Percentiles rank a stretch among this genome's conserved stretches.
Evolutionary conservation across 768 basidiomycete genomes (phyloP).

Genomic region (Termitomyces sp.): DNA sequence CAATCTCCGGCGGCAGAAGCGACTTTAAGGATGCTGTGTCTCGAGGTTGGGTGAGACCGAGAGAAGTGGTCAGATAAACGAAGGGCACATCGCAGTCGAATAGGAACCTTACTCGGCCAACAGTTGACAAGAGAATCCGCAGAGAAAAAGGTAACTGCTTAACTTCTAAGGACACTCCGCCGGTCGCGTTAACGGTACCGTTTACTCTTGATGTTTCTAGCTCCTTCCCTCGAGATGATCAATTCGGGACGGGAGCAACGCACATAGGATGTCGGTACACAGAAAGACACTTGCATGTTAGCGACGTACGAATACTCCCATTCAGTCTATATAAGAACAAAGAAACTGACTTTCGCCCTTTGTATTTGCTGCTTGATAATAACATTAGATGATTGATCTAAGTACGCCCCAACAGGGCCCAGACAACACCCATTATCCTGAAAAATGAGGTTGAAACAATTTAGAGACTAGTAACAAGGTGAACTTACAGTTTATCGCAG

Average conservation of each 20-base stretch:
- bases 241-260: neutral
- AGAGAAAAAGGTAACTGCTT: neutral
- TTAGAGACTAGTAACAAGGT: neutral
- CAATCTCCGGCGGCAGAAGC: neutral
- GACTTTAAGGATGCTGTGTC: neutral
- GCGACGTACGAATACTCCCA: neutral
- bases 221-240: neutral
- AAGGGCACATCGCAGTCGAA: neutral
- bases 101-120: neutral
- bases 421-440: neutral
- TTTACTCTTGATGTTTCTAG: neutral
- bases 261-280: neutral
- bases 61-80: neutral
- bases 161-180: neutral
- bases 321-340: too few species aligned
- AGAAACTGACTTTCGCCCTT: neutral
- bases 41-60: too few species aligned
- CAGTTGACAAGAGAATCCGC: neutral
- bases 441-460: neutral
- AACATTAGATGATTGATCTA: neutral
- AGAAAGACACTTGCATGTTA: neutral
- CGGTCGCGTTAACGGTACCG: neutral
- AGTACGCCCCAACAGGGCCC: too few species aligned
- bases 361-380: neutral
- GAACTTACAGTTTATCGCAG: constrained; percentile 9